These are phyloP conservation scores for Penicillium dipodomyicola DNA, from an alignment of 495 filamentous ascomycete species.

Conservation along the genomic window DNA sequence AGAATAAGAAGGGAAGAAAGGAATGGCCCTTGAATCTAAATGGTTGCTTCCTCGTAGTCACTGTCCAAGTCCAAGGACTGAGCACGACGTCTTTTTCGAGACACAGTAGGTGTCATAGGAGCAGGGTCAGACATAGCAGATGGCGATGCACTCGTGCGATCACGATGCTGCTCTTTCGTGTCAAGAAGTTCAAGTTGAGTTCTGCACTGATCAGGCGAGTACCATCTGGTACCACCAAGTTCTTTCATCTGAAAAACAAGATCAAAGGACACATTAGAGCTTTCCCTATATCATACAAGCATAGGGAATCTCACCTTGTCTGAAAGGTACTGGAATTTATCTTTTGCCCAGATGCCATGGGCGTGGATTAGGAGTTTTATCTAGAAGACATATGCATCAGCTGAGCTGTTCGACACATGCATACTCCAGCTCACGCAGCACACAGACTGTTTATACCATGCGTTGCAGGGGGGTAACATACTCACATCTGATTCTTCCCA, in stretches of 20 bases:
- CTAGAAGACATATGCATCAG: conserved; percentile 24
- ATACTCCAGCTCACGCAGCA: conserved; percentile 14
- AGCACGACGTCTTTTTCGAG: conserved; percentile 22
- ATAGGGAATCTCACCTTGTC: conserved; percentile 42
- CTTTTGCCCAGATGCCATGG: conserved; percentile 48
- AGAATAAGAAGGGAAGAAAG: not conserved
- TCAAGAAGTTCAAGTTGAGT: conserved; percentile 36
- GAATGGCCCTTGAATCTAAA: not conserved
- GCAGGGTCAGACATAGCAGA: conserved; percentile 30
- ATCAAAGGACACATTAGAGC: not conserved
- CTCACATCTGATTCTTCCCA: conserved; percentile 70
- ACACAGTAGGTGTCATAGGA: conserved; percentile 14
- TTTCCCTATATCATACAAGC: not conserved
- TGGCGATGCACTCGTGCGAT: conserved; percentile 18
- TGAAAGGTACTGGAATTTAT: conserved; percentile 51
- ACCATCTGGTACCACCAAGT: conserved; percentile 33
- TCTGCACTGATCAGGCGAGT: conserved; percentile 39
- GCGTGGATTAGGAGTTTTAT: conserved; percentile 47
- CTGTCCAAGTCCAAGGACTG: conserved; percentile 6
- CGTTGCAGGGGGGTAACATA: conserved; percentile 31
- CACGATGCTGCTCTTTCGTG: conserved; percentile 19
- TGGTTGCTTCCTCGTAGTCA: not conserved
- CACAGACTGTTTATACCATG: not conserved
- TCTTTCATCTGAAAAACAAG: conserved; percentile 35
- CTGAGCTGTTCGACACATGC: not conserved